phyloP scores from a whole-genome alignment of 495 filamentous ascomycete genomes.

The Penicillium parvum region DNA sequence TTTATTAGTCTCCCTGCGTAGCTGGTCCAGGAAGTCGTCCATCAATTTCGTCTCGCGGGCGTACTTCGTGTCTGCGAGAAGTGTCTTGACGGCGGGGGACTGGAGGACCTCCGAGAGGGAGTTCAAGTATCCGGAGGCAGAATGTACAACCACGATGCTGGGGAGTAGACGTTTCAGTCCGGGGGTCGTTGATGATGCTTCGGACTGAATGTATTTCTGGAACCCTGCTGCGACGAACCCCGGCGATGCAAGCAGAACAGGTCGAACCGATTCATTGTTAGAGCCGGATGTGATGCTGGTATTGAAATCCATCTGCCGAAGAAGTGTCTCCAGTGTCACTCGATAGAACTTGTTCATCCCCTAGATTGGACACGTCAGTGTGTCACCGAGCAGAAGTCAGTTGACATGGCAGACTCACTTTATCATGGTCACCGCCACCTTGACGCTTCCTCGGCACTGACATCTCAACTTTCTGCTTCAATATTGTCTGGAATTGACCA shows the following conservation, averaged over 20 bases:
- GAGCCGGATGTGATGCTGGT: slow-evolving; percentile 37
- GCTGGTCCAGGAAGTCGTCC: slow-evolving; percentile 74
- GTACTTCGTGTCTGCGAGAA: slow-evolving; percentile 80
- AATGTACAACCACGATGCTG: slow-evolving; percentile 73
- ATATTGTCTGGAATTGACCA: slow-evolving; percentile 82
- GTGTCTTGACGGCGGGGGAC: slow-evolving; percentile 67
- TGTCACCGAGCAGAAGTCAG: background rate
- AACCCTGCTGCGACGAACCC: slow-evolving; percentile 83
- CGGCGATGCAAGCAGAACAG: slow-evolving; percentile 83
- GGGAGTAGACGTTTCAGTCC: slow-evolving; percentile 62
- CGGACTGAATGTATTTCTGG: slow-evolving; percentile 69
- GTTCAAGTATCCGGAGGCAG: slow-evolving; percentile 78
- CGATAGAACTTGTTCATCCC: slow-evolving; percentile 78
- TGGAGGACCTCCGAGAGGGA: slow-evolving; percentile 80
- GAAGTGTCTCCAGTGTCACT: slow-evolving; percentile 67
- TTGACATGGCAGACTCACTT: slow-evolving; percentile 32
- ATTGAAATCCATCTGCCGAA: slow-evolving; percentile 73
- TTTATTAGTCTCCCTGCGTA: slow-evolving; percentile 80
- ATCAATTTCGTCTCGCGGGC: slow-evolving; percentile 79
- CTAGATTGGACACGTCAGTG: slow-evolving; percentile 21
- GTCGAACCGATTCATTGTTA: slow-evolving; percentile 45
- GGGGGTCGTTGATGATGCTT: slow-evolving; percentile 53
- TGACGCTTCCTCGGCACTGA: slow-evolving; percentile 75
- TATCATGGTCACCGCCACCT: slow-evolving; percentile 60
- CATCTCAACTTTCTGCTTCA: slow-evolving; percentile 83